phyloP scores from a whole-genome alignment of 441 rosid species.

The Erodium moschatum region DNA sequence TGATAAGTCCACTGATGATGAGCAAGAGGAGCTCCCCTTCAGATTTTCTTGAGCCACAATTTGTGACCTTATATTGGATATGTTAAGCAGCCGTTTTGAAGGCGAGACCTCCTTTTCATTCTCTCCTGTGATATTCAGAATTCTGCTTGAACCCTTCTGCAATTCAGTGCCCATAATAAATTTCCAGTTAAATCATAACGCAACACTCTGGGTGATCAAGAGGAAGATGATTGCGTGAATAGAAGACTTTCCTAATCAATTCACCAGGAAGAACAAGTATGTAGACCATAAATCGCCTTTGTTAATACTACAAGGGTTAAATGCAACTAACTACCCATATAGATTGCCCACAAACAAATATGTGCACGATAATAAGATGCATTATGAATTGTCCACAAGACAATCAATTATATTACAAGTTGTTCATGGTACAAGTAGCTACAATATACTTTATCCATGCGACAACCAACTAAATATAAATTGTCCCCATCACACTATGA shows the following conservation, averaged over 20 bases:
- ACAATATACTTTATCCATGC: no score
- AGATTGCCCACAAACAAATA: no score
- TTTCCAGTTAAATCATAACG: background rate
- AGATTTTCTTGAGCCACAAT: slow-evolving; percentile 23
- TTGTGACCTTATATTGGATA: slow-evolving; percentile 21
- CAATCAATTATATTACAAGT: no score
- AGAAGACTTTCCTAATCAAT: no score
- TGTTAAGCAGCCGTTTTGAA: slow-evolving; percentile 26
- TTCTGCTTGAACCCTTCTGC: slow-evolving; percentile 35
- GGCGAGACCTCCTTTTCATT: slow-evolving; percentile 22
- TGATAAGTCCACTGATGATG: slow-evolving; percentile 43
- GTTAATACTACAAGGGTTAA: background rate
- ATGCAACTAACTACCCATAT: no score
- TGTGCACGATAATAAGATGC: no score
- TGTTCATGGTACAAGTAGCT: no score
- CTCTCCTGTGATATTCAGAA: slow-evolving; percentile 16
- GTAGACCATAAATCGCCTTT: background rate
- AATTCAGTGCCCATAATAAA: slow-evolving; percentile 20
- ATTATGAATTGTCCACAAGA: no score
- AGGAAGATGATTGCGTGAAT: no score
- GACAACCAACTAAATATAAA: no score
- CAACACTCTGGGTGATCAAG: background rate
- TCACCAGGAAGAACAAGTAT: background rate
- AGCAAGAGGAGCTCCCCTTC: slow-evolving; percentile 31
- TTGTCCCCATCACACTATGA: no score